A percentile compares a stretch with the other conserved stretches of the same genome.
Evolutionary conservation across 192 early-diverging fungal species (phyloP).

Genomic region (Gryganskiella cystojenkinii): DNA sequence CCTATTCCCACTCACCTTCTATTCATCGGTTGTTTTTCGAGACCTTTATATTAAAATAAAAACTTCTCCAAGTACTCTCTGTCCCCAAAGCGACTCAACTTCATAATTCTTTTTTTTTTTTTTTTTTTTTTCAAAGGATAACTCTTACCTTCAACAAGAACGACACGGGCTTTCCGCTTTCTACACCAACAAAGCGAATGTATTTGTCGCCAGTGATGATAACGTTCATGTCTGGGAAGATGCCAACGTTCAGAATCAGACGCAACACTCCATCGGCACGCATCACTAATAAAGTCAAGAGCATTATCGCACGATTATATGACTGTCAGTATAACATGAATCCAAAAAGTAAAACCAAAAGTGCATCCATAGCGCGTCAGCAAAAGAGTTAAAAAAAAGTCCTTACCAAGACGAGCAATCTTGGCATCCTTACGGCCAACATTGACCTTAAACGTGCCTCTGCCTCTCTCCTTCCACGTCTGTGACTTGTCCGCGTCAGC

Average conservation of each 20-base stretch:
- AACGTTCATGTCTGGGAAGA: slow-evolving; percentile 39
- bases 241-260: slow-evolving; percentile 37
- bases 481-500: slow-evolving; percentile 36
- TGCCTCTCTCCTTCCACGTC: slow-evolving; percentile 45
- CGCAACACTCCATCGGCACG: slow-evolving; percentile 41
- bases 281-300: slow-evolving; percentile 23
- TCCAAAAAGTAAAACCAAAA: neutral
- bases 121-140: no score
- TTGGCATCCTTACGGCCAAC: slow-evolving; percentile 30
- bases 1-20: neutral
- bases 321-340: neutral
- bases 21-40: neutral
- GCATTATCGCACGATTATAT: neutral
- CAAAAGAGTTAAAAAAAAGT: neutral
- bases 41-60: neutral
- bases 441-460: slow-evolving; percentile 48
- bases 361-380: neutral
- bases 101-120: no score
- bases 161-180: slow-evolving; percentile 22
- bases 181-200: slow-evolving; percentile 43
- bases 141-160: slow-evolving; percentile 45
- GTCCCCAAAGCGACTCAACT: neutral
- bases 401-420: slow-evolving; percentile 36
- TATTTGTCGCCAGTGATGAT: slow-evolving; percentile 45
- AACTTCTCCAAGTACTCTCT: neutral